These are phyloP conservation scores for Kazachstania kunashirensis DNA, from an alignment of 805 yeast genomes.

Conservation along the genomic window DNA sequence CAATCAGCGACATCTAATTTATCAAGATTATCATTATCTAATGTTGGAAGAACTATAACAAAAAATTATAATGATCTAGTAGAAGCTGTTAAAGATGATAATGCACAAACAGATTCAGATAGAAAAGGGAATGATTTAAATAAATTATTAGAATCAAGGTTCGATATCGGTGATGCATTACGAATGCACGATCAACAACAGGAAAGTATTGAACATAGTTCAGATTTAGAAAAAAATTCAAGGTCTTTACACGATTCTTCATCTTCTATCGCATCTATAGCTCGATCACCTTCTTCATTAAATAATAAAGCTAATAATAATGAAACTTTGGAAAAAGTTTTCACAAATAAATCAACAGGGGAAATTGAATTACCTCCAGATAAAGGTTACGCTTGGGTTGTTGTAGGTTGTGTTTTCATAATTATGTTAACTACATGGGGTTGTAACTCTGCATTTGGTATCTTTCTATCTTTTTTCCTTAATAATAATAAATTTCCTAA, in stretches of 20 bases:
- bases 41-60: conserved; percentile 10
- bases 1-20: background rate
- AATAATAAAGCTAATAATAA: background rate
- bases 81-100: conserved; percentile 20
- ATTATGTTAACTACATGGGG: conserved; percentile 65
- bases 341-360: conserved; percentile 30
- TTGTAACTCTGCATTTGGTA: conserved; percentile 53
- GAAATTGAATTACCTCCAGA: conserved; percentile 41
- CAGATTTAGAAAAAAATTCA: background rate
- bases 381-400: conserved; percentile 63
- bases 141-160: conserved; percentile 14
- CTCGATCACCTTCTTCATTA: background rate
- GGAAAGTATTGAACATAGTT: too few species aligned
- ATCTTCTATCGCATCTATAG: background rate
- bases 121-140: conserved; percentile 9
- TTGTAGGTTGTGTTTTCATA: conserved; percentile 40
- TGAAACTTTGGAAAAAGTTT: conserved; percentile 24
- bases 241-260: background rate
- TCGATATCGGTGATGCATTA: conserved; percentile 27
- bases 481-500: conserved; percentile 43
- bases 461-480: conserved; percentile 50
- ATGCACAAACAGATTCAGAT: conserved; percentile 12
- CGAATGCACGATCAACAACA: conserved; percentile 7
- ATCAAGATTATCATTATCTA: conserved; percentile 3
- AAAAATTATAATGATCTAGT: conserved; percentile 12